A percentile compares a stretch with the other conserved stretches of the same genome.
phyloP scores from a whole-genome alignment of 2,329 filamentous ascomycete genomes.

The Calonectria pauciramosa region DNA sequence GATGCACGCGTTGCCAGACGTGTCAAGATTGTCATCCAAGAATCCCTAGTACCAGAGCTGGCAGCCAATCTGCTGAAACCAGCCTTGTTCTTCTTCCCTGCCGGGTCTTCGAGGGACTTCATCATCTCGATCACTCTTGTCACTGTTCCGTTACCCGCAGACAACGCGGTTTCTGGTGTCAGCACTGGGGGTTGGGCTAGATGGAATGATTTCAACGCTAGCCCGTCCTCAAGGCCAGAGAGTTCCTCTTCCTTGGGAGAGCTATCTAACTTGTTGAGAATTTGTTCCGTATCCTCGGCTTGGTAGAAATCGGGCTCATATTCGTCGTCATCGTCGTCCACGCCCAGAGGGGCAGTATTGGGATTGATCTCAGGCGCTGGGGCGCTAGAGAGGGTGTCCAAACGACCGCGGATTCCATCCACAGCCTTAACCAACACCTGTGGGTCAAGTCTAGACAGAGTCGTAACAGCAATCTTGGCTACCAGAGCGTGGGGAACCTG shows the following conservation, averaged over 20 bases:
- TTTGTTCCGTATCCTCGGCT: constrained; percentile 82
- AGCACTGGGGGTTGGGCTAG: constrained; percentile 83
- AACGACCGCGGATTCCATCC: constrained; percentile 70
- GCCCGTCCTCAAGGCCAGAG: constrained; percentile 52
- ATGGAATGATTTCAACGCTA: constrained; percentile 83
- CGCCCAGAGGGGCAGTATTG: constrained; percentile 72
- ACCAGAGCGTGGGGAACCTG: constrained; percentile 82
- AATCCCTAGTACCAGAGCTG: constrained; percentile 86
- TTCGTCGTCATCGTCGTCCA: constrained; percentile 86
- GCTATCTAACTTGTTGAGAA: constrained; percentile 81
- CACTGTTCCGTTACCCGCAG: constrained; percentile 81
- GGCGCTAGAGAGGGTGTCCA: constrained; percentile 59
- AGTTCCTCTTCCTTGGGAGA: constrained; percentile 65
- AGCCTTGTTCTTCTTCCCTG: constrained; percentile 71
- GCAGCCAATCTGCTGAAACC: constrained; percentile 90
- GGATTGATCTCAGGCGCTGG: constrained; percentile 65
- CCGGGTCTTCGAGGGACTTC: constrained; percentile 77
- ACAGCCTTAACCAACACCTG: constrained; percentile 80
- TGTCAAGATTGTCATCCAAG: constrained; percentile 90
- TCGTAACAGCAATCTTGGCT: constrained; percentile 83
- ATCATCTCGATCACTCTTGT: constrained; percentile 85
- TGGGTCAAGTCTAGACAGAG: constrained; percentile 80
- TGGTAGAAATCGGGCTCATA: constrained; percentile 91
- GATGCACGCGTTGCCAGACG: constrained; percentile 86
- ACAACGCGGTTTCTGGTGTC: constrained; percentile 78